These are phyloP conservation scores for Bruguiera gymnorhiza DNA, from an alignment of 345 rosid species.

Conservation along the genomic window DNA sequence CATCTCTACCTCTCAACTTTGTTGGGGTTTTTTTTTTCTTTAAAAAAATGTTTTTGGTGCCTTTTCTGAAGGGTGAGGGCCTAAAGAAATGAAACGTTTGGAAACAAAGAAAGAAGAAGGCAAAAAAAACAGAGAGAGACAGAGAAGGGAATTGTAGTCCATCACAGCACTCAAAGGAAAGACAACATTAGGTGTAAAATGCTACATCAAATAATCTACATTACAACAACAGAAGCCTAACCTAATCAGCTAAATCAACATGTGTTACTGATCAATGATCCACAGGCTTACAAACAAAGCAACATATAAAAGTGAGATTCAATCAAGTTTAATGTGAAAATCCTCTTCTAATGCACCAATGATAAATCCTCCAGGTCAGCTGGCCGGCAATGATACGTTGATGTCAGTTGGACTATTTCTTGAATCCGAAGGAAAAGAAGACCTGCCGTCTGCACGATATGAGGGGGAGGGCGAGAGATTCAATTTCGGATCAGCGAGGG, in stretches of 20 bases:
- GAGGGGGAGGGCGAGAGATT: slow-evolving; percentile 32
- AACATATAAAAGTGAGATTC: slow-evolving; percentile 25
- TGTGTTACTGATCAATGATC: slow-evolving; percentile 4
- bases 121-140: background rate
- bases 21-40: too few species aligned
- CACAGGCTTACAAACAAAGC: slow-evolving; percentile 31
- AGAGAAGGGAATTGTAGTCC: background rate
- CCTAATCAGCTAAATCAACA: slow-evolving; percentile 28
- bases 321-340: slow-evolving; percentile 5
- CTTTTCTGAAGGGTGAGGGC: too few species aligned
- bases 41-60: too few species aligned
- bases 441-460: slow-evolving; percentile 57
- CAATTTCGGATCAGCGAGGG: slow-evolving; percentile 33
- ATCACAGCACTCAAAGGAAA: slow-evolving; percentile 13
- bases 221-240: slow-evolving; percentile 32
- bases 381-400: slow-evolving; percentile 57
- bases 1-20: too few species aligned
- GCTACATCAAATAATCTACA: slow-evolving; percentile 42
- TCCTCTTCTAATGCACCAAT: background rate
- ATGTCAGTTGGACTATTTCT: slow-evolving; percentile 68
- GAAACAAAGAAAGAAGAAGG: too few species aligned
- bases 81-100: too few species aligned
- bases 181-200: slow-evolving; percentile 7
- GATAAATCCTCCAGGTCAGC: slow-evolving; percentile 6
- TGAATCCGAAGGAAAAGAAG: slow-evolving; percentile 44